phyloP scores from a whole-genome alignment of 169 alveolate genomes.

The Cryptosporidium andersoni region DNA sequence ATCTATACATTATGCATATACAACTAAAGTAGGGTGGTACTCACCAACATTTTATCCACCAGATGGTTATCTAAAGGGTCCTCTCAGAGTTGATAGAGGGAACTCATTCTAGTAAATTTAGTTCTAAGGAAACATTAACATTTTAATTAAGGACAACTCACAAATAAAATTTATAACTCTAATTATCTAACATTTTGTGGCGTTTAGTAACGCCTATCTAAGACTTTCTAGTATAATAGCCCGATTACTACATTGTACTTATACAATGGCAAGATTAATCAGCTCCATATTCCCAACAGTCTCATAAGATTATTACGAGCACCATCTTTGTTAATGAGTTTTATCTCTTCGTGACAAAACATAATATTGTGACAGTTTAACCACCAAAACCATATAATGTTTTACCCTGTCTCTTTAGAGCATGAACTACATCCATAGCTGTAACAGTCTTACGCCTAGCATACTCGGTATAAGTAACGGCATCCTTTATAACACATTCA shows the following conservation, averaged over 20 bases:
- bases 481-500: constrained; percentile 97
- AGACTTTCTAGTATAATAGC: constrained; percentile 22
- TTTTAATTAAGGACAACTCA: background rate
- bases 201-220: constrained; percentile 73
- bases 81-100: constrained; percentile 60
- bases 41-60: constrained; percentile 67
- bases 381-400: constrained; percentile 99
- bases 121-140: background rate
- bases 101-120: constrained; percentile 32
- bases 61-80: constrained; percentile 54
- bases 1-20: constrained; percentile 34
- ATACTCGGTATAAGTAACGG: constrained; percentile 99
- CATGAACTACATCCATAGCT: constrained; percentile 98
- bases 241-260: constrained; percentile 54
- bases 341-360: constrained; percentile 28
- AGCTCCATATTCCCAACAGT: constrained; percentile 28
- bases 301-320: constrained; percentile 26
- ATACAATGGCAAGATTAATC: constrained; percentile 6
- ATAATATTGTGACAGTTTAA: constrained; percentile 74
- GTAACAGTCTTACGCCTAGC: constrained; percentile 99
- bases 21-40: constrained; percentile 43
- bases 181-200: constrained; percentile 40
- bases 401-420: constrained; percentile 99
- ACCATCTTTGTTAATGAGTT: constrained; percentile 19
- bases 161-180: background rate